Base-by-base conservation (phyloP, 1,284 basidiomycete genomes). In the Puccinia horiana region DNA sequence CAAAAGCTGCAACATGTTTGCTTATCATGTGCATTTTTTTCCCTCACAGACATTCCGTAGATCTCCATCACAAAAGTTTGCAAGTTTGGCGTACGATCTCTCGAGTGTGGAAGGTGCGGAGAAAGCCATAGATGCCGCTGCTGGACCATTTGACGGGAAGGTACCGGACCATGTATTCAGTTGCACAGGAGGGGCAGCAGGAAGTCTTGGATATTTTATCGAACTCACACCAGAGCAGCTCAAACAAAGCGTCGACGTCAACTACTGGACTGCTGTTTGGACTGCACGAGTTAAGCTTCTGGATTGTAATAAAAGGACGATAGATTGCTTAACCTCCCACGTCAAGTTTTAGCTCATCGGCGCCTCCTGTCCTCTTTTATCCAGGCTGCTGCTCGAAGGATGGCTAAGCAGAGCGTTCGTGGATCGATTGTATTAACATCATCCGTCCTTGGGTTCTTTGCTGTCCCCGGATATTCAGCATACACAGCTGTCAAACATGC, bases 401-500 rank as follows among this genome's bases (percentile, higher is more conserved):
- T 96, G 92, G 91, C 91, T 16, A 88, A 89, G 63, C 88, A 90
- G 56, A 88, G 88, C 35, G 88, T 88, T 23, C 89, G 90, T 75
- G 90, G 90, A 56, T 88, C 89, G 85, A 92, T 98, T 82, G 90
- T 94, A 4, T 91, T 98, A 74, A 91, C 94, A 32, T 92, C 92
- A 11, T 95, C 94, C 0, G 90, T 92, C n/a, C 87, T 96, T 20
- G 93, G 92, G 0, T 91, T 93, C 84, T 92, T 95, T 88, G 90
- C 91, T 0, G 90, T 98, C 74, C 88, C 93, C 23, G 96, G 96
- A 0, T 98, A 93, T 85, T 89, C 92, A 3, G 90, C 92, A 1
- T 98, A 99, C 86, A 89, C 93, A 0, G 94, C 96, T 0, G 93
- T 92, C 72, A 98, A 98, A 87, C 92, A 93, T 85, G 96, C 96